phyloP scores from a whole-genome alignment of 73 alveolate genomes.

The Tetrahymena elliotti region DNA sequence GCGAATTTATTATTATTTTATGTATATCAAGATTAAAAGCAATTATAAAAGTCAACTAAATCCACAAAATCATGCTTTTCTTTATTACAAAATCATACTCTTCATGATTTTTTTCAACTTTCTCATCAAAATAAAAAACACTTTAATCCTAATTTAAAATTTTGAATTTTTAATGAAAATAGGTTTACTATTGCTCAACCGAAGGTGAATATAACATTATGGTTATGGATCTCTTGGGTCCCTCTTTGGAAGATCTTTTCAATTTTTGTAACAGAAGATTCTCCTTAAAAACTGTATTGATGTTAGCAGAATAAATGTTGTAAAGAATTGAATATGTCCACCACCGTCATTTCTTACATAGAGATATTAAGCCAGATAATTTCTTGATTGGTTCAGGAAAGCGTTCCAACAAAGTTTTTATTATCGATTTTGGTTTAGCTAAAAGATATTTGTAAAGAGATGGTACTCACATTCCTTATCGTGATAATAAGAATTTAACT shows the following conservation, averaged over 20 bases:
- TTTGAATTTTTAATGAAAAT: not conserved
- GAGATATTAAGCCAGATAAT: conserved; percentile 92
- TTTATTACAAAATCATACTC: not conserved
- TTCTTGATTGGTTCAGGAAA: conserved; percentile 85
- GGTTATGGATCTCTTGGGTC: conserved; percentile 82
- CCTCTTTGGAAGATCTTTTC: conserved; percentile 69
- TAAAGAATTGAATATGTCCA: conserved; percentile 78
- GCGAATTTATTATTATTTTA: not conserved
- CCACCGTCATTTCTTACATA: conserved; percentile 70
- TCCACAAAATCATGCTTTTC: no score
- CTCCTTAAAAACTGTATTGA: conserved; percentile 63
- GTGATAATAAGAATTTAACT: conserved; percentile 80
- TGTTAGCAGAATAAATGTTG: conserved; percentile 79
- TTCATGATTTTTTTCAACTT: not conserved
- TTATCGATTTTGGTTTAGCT: conserved; percentile 88
- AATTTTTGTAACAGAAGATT: conserved; percentile 60
- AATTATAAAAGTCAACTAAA: not conserved
- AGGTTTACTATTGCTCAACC: conserved; percentile 33
- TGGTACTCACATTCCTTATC: conserved; percentile 83
- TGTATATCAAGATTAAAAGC: not conserved
- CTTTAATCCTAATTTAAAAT: not conserved
- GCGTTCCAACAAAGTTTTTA: conserved; percentile 63
- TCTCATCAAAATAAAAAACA: not conserved
- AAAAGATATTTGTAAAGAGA: conserved; percentile 80
- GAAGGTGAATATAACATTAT: conserved; percentile 78